Percentiles rank a stretch among this genome's conserved stretches.
Evolutionary conservation across 1,284 basidiomycete genomes (phyloP).

Genomic region (Xerocomus amazonicus): DNA sequence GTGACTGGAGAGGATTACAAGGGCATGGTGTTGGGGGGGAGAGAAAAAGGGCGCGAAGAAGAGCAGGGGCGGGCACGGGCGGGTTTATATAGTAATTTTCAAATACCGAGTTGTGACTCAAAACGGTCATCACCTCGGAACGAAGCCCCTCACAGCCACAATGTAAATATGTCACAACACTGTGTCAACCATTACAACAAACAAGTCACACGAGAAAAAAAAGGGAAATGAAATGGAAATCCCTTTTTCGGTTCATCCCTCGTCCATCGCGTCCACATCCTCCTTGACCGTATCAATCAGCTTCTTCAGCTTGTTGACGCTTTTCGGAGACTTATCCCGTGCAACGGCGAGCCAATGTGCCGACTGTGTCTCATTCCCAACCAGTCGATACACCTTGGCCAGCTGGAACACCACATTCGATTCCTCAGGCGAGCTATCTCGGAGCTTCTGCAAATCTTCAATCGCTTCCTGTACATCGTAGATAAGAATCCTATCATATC

Average conservation of each 20-base stretch:
- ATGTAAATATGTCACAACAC: slow-evolving; percentile 27
- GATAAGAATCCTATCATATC: slow-evolving; percentile 28
- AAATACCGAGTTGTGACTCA: slow-evolving; percentile 35
- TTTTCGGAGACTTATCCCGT: slow-evolving; percentile 81
- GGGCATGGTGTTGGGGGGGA: slow-evolving; percentile 43
- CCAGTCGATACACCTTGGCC: slow-evolving; percentile 82
- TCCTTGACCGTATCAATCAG: slow-evolving; percentile 68
- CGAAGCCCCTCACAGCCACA: slow-evolving; percentile 32
- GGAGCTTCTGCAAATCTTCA: slow-evolving; percentile 72
- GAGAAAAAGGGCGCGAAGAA: slow-evolving; percentile 14
- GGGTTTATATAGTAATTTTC: slow-evolving; percentile 34
- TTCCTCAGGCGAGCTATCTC: slow-evolving; percentile 83
- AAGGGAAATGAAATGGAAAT: too few species aligned
- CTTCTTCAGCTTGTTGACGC: slow-evolving; percentile 71
- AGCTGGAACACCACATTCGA: slow-evolving; percentile 93
- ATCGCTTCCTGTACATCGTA: slow-evolving; percentile 63
- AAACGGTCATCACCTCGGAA: slow-evolving; percentile 26
- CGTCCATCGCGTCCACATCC: slow-evolving; percentile 71
- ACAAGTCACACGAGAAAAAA: slow-evolving; percentile 24
- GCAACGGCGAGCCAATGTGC: slow-evolving; percentile 83
- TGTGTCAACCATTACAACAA: too few species aligned
- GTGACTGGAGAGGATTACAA: slow-evolving; percentile 23
- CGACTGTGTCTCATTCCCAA: slow-evolving; percentile 74
- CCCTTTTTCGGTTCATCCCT: slow-evolving; percentile 41
- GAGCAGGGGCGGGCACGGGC: neutral